Evolutionary conservation across 1,284 basidiomycete genomes (phyloP).

Genomic region (Marasmius fiardii): DNA sequence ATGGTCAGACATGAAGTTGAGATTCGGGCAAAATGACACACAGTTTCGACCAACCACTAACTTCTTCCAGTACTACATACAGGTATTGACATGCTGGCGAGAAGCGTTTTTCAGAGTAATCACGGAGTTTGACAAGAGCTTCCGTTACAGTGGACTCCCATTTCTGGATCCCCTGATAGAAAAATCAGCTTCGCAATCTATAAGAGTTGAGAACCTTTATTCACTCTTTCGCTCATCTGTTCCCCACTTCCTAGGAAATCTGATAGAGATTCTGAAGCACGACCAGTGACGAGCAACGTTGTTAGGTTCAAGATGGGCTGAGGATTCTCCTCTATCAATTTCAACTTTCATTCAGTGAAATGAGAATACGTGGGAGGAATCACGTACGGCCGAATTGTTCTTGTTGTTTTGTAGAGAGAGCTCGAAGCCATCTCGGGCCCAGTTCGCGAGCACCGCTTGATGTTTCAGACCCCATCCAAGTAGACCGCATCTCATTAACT

Average conservation of each 20-base stretch:
- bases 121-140: slow-evolving; percentile 66
- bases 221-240: slow-evolving; percentile 76
- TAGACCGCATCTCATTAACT: slow-evolving; percentile 64
- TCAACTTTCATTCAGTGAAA: slow-evolving; percentile 13
- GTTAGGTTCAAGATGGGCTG: slow-evolving; percentile 70
- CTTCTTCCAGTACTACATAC: slow-evolving; percentile 69
- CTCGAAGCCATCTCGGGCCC: slow-evolving; percentile 70
- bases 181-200: slow-evolving; percentile 15
- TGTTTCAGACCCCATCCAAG: slow-evolving; percentile 69
- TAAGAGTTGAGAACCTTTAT: slow-evolving; percentile 14
- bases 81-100: slow-evolving; percentile 73
- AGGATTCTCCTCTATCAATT: slow-evolving; percentile 46
- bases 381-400: slow-evolving; percentile 63
- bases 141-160: slow-evolving; percentile 75
- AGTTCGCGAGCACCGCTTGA: slow-evolving; percentile 63
- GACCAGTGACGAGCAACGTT: slow-evolving; percentile 65
- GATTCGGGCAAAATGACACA: slow-evolving; percentile 33
- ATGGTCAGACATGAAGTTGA: slow-evolving; percentile 4
- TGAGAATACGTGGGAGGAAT: slow-evolving; percentile 7
- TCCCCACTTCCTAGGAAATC: slow-evolving; percentile 77
- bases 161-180: slow-evolving; percentile 63
- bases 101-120: slow-evolving; percentile 65
- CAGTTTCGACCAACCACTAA: slow-evolving; percentile 73
- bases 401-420: slow-evolving; percentile 58
- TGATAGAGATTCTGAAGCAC: slow-evolving; percentile 58